Evolutionary conservation across 768 basidiomycete genomes (phyloP), one percentile per base, ranked within the genome.

Genomic region (Phlebiopsis gigantea): DNA sequence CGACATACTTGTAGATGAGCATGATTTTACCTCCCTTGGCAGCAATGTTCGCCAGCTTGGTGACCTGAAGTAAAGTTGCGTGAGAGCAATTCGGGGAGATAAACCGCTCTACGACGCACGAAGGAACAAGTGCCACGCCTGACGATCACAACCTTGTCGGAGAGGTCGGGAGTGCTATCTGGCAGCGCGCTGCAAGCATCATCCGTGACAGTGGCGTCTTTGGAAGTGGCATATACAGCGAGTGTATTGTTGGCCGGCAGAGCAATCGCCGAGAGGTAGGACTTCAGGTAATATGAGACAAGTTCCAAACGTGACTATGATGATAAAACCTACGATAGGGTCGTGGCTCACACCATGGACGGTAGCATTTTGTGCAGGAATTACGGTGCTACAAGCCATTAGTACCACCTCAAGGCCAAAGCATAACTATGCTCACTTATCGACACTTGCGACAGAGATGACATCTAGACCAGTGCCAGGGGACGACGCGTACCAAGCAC

Each of bases 181-280:
- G 84, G 79, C 0, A 85, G 72, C 2, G 81, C 73, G 48, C 75
- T 66, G 69, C 87, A 90, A 0, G 82, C 85, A 60, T 85, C 83
- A 62, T 81, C 75, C 1, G 68, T 69, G 29, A 80, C 71, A 4
- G 78, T 77, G 2, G 78, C 76, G 61, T 84, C 75, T 15, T 73
- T 80, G 8, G 82, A 83, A 5, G 79, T 79, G n/a, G 81, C 82
- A 55, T 77, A 86, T 48, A 85, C 77, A 0, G 81, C 75, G 4
- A 79, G 69, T n/a, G 75, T 67, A 1, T 74, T 78, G 1, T 69
- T 70, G 25, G 80, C 66, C 0, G 73, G 65, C 50, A 84, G 68
- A 14, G 82, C 78, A 57, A 74, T 66, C 28, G 74, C 73, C 25
- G 71, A 63, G 66, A 78, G 81, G 68, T 88, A 87, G 15, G 77